A percentile compares a stretch with the other conserved stretches of the same genome.
Conservation (phyloP, 768 basidiomycete species). For the Daedaleopsis nitida region DNA sequence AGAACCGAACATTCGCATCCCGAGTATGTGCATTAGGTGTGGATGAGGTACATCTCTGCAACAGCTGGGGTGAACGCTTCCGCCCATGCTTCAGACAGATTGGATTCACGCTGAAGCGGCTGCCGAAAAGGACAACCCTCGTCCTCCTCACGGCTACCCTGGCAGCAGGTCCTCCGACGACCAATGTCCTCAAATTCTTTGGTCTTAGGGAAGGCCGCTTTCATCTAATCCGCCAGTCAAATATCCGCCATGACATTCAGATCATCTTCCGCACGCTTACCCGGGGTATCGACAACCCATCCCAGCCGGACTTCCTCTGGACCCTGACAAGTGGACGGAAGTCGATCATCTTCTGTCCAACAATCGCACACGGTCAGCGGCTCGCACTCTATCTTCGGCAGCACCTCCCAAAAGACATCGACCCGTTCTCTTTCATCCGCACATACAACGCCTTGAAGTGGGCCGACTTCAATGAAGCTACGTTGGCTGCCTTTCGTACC, state of each 20-base stretch:
- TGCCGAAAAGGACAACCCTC: background rate
- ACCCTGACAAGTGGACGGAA: background rate
- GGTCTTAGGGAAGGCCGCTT: background rate
- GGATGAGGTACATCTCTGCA: background rate
- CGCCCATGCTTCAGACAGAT: background rate
- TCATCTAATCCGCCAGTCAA: background rate
- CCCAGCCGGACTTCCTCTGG: background rate
- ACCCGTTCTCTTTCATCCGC: too few species aligned
- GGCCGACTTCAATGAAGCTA: too few species aligned
- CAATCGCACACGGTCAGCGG: constrained; percentile 28
- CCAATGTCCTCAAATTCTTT: background rate
- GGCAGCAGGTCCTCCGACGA: background rate
- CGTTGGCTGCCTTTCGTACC: too few species aligned
- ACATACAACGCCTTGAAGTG: too few species aligned
- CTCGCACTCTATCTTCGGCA: constrained; percentile 24
- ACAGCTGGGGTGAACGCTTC: background rate
- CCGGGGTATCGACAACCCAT: background rate
- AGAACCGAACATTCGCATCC: too few species aligned
- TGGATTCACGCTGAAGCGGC: background rate
- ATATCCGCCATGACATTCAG: background rate
- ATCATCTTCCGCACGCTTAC: background rate
- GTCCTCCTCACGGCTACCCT: background rate
- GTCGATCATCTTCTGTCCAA: constrained; percentile 33
- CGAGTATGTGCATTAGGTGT: background rate
- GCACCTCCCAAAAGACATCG: too few species aligned